Percentiles rank a stretch among this genome's conserved stretches.
These are phyloP conservation scores for Ballota nigra DNA, from an alignment of 257 asterid species.

Conservation along the genomic window DNA sequence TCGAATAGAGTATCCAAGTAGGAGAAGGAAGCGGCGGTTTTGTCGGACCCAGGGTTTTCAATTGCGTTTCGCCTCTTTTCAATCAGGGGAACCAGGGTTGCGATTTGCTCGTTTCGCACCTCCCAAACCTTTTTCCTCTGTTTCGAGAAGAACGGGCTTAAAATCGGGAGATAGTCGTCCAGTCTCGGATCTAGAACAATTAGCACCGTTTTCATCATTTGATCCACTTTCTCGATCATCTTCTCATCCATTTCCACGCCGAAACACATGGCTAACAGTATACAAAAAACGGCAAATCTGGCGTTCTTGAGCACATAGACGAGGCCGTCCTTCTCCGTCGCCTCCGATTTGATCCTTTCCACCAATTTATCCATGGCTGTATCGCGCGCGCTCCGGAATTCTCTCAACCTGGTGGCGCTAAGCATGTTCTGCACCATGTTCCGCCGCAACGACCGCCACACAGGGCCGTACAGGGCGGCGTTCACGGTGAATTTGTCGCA, in stretches of 20 bases:
- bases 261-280: slow-evolving; percentile 70
- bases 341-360: slow-evolving; percentile 51
- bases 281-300: slow-evolving; percentile 68
- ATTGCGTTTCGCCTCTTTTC: slow-evolving; percentile 59
- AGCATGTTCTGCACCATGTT: slow-evolving; percentile 93
- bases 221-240: slow-evolving; percentile 58
- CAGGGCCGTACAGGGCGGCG: slow-evolving; percentile 74
- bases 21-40: slow-evolving; percentile 59
- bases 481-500: slow-evolving; percentile 86
- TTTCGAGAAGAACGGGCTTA: slow-evolving; percentile 71
- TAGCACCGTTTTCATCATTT: slow-evolving; percentile 63
- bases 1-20: slow-evolving; percentile 79
- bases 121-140: slow-evolving; percentile 56
- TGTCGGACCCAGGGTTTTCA: slow-evolving; percentile 46
- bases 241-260: slow-evolving; percentile 80
- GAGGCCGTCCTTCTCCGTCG: slow-evolving; percentile 45
- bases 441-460: slow-evolving; percentile 82
- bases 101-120: slow-evolving; percentile 65
- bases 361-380: slow-evolving; percentile 66
- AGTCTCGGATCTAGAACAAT: slow-evolving; percentile 71
- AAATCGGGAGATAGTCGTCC: slow-evolving; percentile 74
- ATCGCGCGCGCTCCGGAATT: slow-evolving; percentile 51
- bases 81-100: slow-evolving; percentile 62
- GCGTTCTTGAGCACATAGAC: slow-evolving; percentile 78
- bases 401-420: slow-evolving; percentile 52